Evolutionary conservation across 2,329 filamentous ascomycete genomes (phyloP).

Genomic region (Microascus cirrosus): DNA sequence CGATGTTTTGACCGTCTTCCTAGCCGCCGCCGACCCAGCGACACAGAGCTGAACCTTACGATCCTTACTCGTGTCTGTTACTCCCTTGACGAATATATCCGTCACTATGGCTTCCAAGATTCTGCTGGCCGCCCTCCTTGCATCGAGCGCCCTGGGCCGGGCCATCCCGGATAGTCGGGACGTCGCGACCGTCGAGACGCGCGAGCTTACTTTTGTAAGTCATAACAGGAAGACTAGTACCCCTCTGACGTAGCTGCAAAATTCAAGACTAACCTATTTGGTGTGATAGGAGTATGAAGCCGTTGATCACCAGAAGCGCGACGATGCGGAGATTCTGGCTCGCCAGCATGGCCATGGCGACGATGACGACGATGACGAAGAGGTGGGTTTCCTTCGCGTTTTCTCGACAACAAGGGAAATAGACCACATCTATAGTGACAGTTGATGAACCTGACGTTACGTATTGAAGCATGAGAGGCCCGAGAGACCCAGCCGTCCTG

Average conservation of each 20-base stretch:
- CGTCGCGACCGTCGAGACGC: constrained; percentile 1
- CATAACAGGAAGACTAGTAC: neutral
- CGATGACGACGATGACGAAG: neutral
- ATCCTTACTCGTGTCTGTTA: neutral
- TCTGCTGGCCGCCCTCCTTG: constrained; percentile 8
- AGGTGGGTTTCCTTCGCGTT: neutral
- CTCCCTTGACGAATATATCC: neutral
- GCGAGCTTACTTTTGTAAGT: constrained; percentile 2
- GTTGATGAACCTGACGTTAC: neutral
- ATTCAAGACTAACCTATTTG: neutral
- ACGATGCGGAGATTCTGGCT: neutral
- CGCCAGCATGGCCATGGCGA: neutral
- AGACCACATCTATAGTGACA: neutral
- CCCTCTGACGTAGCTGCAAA: neutral
- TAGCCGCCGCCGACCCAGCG: neutral
- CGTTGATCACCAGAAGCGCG: neutral
- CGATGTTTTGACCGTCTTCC: no score
- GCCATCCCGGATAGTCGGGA: constrained; percentile 6
- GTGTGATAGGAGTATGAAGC: neutral
- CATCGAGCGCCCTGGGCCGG: constrained; percentile 8
- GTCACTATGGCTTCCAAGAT: constrained; percentile 9
- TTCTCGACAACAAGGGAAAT: no score
- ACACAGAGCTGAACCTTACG: neutral
- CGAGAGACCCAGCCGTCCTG: neutral
- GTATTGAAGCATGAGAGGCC: no score